Evolutionary conservation across 202 grass and related monocot species (phyloP).

Genomic region (Tripidium arundinaceum): DNA sequence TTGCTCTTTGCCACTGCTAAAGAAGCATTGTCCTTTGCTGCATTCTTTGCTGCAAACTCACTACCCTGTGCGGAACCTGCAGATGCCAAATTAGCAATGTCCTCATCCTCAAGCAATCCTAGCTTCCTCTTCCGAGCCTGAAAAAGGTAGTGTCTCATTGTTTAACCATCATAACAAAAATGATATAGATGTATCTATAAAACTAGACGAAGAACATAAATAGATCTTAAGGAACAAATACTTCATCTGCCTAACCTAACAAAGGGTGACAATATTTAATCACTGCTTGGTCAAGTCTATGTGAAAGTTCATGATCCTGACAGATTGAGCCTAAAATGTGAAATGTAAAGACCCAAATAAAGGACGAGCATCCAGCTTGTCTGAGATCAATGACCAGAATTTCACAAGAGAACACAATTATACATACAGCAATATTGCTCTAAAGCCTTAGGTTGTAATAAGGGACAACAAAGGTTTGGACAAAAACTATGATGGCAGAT

Average conservation of each 20-base stretch:
- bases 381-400: background rate
- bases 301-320: background rate
- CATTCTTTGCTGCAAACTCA: slow-evolving; percentile 46
- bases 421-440: background rate
- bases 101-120: slow-evolving; percentile 61
- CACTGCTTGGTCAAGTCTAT: background rate
- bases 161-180: background rate
- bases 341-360: background rate
- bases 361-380: background rate
- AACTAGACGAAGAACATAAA: slow-evolving; percentile 12
- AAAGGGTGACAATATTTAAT: background rate
- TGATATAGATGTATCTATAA: background rate
- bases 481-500: background rate
- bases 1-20: slow-evolving; percentile 44
- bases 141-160: background rate
- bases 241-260: background rate
- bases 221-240: background rate
- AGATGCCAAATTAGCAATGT: slow-evolving; percentile 50
- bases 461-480: background rate
- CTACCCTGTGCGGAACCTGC: slow-evolving; percentile 35
- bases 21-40: slow-evolving; percentile 32
- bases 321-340: background rate
- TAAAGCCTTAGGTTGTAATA: background rate
- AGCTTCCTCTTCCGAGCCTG: slow-evolving; percentile 88
- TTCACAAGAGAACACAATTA: background rate